Percentiles rank a stretch among this genome's conserved stretches.
These are phyloP conservation scores for Arxiozyma slooffiae DNA, from an alignment of 1,139 yeast species.

Conservation along the genomic window DNA sequence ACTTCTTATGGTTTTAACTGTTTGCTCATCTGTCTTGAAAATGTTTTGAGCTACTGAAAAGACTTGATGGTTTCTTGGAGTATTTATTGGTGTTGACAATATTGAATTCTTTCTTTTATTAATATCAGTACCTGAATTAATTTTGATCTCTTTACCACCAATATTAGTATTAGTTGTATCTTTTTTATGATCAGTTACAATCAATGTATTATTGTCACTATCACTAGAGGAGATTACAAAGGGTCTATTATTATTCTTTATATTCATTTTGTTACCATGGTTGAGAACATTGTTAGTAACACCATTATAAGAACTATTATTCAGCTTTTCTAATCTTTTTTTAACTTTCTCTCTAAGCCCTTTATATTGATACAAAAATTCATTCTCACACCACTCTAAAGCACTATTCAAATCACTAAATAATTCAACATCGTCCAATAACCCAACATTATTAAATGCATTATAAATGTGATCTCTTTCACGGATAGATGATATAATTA, in stretches of 20 bases:
- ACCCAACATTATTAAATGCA: conserved; percentile 63
- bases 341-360: conserved; percentile 27
- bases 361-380: conserved; percentile 63
- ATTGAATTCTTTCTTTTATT: background rate
- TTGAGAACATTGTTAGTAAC: background rate
- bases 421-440: conserved; percentile 43
- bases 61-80: conserved; percentile 35
- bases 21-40: conserved; percentile 28
- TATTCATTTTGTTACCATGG: conserved; percentile 12
- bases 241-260: background rate
- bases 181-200: background rate
- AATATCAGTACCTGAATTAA: background rate
- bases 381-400: conserved; percentile 93
- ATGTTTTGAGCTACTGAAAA: conserved; percentile 33
- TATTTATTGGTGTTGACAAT: conserved; percentile 28
- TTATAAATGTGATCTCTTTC: conserved; percentile 51
- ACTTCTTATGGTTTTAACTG: conserved; percentile 35
- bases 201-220: background rate
- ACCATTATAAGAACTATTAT: conserved; percentile 1
- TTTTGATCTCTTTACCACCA: background rate
- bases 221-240: background rate
- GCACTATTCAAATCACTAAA: conserved; percentile 66
- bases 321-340: conserved; percentile 10
- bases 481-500: conserved; percentile 72
- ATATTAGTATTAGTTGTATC: background rate